A percentile compares a stretch with the other conserved stretches of the same genome.
Conservation (phyloP, 164 flowering plant genomes). For the Cinnamomum chago region DNA sequence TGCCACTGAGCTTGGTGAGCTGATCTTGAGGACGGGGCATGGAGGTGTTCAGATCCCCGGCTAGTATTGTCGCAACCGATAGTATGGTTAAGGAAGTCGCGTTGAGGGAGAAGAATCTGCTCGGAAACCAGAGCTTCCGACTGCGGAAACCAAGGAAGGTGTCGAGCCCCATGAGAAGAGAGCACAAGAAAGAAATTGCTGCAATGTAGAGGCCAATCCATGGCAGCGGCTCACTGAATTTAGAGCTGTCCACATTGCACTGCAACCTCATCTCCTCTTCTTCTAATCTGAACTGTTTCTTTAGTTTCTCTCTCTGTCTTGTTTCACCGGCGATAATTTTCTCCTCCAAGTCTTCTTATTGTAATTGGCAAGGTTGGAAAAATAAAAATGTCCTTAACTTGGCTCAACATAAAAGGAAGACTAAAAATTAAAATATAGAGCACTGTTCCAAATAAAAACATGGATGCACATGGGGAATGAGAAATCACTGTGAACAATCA, state of each 20-base stretch:
- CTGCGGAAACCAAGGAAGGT: conserved; percentile 27
- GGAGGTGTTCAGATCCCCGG: conserved; percentile 56
- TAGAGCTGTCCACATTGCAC: not conserved
- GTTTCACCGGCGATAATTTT: no score
- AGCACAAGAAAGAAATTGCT: conserved; percentile 44
- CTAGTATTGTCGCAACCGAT: conserved; percentile 44
- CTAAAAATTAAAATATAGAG: no score
- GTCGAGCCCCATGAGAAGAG: conserved; percentile 43
- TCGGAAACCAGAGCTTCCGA: conserved; percentile 49
- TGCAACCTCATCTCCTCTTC: not conserved
- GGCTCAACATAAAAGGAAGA: no score
- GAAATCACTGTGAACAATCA: no score
- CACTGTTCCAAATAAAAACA: no score
- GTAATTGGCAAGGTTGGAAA: no score
- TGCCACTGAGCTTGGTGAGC: conserved; percentile 56
- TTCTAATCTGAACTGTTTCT: not conserved
- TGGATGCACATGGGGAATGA: no score
- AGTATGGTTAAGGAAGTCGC: conserved; percentile 52
- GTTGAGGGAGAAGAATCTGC: conserved; percentile 47
- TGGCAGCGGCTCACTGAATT: not conserved
- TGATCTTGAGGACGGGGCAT: conserved; percentile 56
- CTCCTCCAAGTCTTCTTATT: no score
- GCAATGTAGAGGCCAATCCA: conserved; percentile 41
- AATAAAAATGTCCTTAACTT: no score
- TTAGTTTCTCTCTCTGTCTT: no score